phyloP scores from a whole-genome alignment of 345 rosid species.

The Dipteronia sinensis region DNA sequence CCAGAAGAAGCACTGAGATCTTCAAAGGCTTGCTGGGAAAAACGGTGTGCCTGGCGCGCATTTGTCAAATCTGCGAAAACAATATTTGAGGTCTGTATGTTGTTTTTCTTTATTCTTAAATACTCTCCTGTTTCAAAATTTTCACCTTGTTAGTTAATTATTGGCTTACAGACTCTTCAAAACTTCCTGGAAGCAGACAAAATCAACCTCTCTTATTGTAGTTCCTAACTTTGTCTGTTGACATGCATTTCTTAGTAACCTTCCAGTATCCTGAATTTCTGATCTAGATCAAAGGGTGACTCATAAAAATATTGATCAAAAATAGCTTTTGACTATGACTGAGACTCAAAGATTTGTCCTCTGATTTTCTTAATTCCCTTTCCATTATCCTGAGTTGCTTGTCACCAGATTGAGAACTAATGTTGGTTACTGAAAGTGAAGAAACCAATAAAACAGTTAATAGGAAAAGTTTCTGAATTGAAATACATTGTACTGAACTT shows the following conservation, averaged over 20 bases:
- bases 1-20: constrained; percentile 35
- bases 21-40: constrained; percentile 28
- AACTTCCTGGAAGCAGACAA: background rate
- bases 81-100: constrained; percentile 33
- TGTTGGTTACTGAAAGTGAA: too few relatives aligned
- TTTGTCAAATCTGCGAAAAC: constrained; percentile 41
- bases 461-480: background rate
- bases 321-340: too few relatives aligned
- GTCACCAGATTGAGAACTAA: background rate
- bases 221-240: background rate
- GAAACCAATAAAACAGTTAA: background rate
- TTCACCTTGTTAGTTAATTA: background rate
- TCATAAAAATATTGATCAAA: too few relatives aligned
- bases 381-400: too few relatives aligned
- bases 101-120: background rate
- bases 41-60: constrained; percentile 38
- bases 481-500: background rate
- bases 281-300: too few relatives aligned
- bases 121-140: background rate
- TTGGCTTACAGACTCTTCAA: background rate
- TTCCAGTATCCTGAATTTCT: too few relatives aligned
- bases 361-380: background rate
- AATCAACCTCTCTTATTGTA: background rate
- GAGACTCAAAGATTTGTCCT: background rate
- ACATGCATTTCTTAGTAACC: too few relatives aligned